phyloP scores from a whole-genome alignment of 2,329 filamentous ascomycete genomes.

The Trichoderma guizhouense region DNA sequence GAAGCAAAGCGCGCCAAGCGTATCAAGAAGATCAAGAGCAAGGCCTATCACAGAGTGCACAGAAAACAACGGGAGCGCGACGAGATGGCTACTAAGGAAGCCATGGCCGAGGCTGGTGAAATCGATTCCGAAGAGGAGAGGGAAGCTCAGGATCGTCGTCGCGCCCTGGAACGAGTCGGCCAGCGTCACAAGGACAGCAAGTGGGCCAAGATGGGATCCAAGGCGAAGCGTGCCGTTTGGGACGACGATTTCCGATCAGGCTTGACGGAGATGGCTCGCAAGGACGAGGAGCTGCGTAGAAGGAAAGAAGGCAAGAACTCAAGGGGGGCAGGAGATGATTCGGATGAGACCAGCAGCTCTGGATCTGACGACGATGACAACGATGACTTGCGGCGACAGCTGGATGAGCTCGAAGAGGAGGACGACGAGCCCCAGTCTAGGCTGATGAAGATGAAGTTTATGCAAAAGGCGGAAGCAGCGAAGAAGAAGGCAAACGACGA shows the following conservation, averaged over 20 bases:
- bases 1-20: constrained; percentile 86
- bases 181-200: constrained; percentile 83
- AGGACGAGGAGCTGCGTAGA: constrained; percentile 76
- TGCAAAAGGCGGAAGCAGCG: constrained; percentile 81
- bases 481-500: constrained; percentile 79
- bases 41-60: constrained; percentile 88
- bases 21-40: constrained; percentile 99
- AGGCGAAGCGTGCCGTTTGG: constrained; percentile 77
- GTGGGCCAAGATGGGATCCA: constrained; percentile 83
- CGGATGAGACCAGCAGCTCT: constrained; percentile 53
- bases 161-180: constrained; percentile 82
- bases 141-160: constrained; percentile 64
- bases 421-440: constrained; percentile 59
- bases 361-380: constrained; percentile 58
- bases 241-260: constrained; percentile 80
- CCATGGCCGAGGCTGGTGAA: constrained; percentile 54
- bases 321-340: constrained; percentile 45
- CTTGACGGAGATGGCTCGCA: constrained; percentile 74
- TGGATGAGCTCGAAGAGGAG: constrained; percentile 43
- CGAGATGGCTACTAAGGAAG: constrained; percentile 51
- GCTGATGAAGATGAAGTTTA: constrained; percentile 85
- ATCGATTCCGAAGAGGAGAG: constrained; percentile 64
- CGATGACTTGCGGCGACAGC: constrained; percentile 47
- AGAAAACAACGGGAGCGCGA: constrained; percentile 65
- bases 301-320: constrained; percentile 70